Conservation (phyloP, 202 grass and related monocot genomes). For the Brachypodium distachyon region DNA sequence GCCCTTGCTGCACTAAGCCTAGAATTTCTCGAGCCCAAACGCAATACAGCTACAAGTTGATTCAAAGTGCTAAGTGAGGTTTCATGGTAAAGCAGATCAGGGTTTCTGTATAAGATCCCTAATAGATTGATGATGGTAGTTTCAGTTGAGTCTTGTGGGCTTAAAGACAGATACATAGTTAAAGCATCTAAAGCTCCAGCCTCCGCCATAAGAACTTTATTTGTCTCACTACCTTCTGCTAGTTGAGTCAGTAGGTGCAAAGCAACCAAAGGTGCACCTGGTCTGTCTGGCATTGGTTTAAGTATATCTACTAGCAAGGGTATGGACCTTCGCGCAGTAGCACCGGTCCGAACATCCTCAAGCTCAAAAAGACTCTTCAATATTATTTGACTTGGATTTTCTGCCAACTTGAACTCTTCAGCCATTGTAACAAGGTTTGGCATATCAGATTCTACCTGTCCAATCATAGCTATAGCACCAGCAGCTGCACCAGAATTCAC, state of each 20-base stretch:
- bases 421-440: slow-evolving; percentile 55
- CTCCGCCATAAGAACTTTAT: slow-evolving; percentile 88
- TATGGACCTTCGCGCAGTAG: slow-evolving; percentile 68
- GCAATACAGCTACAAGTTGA: slow-evolving; percentile 83
- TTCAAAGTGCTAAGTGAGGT: slow-evolving; percentile 81
- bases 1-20: slow-evolving; percentile 81
- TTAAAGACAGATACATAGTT: slow-evolving; percentile 95
- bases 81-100: slow-evolving; percentile 82
- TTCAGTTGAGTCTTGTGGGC: slow-evolving; percentile 89
- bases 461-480: slow-evolving; percentile 67
- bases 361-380: slow-evolving; percentile 67
- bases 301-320: slow-evolving; percentile 91
- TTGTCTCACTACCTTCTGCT: slow-evolving; percentile 63
- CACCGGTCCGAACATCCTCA: slow-evolving; percentile 72
- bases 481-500: slow-evolving; percentile 85
- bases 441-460: slow-evolving; percentile 67
- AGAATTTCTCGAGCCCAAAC: slow-evolving; percentile 87
- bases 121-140: slow-evolving; percentile 80
- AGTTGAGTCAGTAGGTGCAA: slow-evolving; percentile 81
- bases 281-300: slow-evolving; percentile 91
- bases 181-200: slow-evolving; percentile 81
- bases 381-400: slow-evolving; percentile 74
- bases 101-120: slow-evolving; percentile 74
- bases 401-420: slow-evolving; percentile 63
- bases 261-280: slow-evolving; percentile 80